Conservation (phyloP, 192 early-diverging fungal species). For the Oehlia diaphana region DNA sequence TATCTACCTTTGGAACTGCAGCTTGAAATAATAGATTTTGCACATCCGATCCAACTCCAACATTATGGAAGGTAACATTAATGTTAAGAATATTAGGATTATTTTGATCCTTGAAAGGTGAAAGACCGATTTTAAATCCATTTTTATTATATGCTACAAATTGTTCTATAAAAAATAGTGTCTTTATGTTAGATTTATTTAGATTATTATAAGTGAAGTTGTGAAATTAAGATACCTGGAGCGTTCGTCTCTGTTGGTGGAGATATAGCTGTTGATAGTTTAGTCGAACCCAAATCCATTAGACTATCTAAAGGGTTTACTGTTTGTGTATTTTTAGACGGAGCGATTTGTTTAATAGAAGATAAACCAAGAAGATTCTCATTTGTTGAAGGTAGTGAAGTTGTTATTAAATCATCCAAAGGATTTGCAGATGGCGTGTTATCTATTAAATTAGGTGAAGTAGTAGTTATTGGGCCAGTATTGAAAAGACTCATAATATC, state of each 20-base stretch:
- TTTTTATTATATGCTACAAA: slow-evolving; percentile 76
- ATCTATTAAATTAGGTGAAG: background rate
- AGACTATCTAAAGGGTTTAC: background rate
- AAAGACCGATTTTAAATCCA: slow-evolving; percentile 74
- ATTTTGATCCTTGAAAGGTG: slow-evolving; percentile 65
- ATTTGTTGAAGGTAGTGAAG: background rate
- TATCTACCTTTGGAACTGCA: slow-evolving; percentile 78
- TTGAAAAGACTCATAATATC: slow-evolving; percentile 29
- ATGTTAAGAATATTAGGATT: slow-evolving; percentile 65
- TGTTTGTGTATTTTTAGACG: background rate
- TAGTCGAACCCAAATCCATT: background rate
- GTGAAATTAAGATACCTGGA: background rate
- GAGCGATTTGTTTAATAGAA: background rate
- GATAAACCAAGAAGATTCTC: background rate
- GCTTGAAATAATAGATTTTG: slow-evolving; percentile 80
- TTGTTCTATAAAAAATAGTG: slow-evolving; percentile 1
- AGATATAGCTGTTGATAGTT: background rate
- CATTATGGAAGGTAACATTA: slow-evolving; percentile 69
- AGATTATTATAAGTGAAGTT: background rate
- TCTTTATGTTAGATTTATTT: background rate
- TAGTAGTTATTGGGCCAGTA: background rate
- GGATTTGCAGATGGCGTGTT: background rate
- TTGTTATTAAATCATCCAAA: slow-evolving; percentile 17
- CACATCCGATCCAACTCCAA: slow-evolving; percentile 52
- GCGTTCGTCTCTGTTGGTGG: no score